Evolutionary conservation across 2,329 filamentous ascomycete genomes (phyloP).

Genomic region (Ilyonectria sp.): DNA sequence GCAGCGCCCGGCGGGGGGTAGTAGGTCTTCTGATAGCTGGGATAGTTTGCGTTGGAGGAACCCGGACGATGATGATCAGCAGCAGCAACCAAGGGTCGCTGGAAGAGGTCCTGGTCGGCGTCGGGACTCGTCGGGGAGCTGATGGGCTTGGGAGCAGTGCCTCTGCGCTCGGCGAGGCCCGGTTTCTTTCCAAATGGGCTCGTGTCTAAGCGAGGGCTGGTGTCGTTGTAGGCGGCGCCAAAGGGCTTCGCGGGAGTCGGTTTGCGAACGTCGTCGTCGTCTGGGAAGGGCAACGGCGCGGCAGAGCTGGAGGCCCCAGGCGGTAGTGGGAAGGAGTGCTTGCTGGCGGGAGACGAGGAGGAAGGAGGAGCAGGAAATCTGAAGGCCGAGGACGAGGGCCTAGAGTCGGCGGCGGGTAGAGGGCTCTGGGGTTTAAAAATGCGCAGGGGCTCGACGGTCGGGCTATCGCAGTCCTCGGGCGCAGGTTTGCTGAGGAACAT

Average conservation of each 20-base stretch:
- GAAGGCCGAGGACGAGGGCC: conserved; percentile 55
- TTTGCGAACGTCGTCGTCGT: conserved; percentile 73
- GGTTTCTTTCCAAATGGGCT: conserved; percentile 71
- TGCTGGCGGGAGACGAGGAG: conserved; percentile 58
- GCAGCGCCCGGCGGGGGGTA: conserved; percentile 70
- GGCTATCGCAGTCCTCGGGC: conserved; percentile 74
- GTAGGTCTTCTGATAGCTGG: conserved; percentile 71
- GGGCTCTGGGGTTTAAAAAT: conserved; percentile 86
- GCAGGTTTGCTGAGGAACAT: conserved; percentile 81
- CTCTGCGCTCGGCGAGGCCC: conserved; percentile 84
- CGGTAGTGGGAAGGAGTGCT: conserved; percentile 75
- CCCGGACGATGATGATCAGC: conserved; percentile 56
- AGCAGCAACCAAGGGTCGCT: conserved; percentile 67
- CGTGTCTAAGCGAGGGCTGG: conserved; percentile 68
- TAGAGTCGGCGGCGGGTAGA: conserved; percentile 63
- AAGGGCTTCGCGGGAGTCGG: conserved; percentile 61
- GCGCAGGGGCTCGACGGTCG: conserved; percentile 85
- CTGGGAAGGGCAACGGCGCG: conserved; percentile 78
- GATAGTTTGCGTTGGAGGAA: conserved; percentile 60
- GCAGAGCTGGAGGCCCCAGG: conserved; percentile 81
- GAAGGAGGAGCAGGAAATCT: conserved; percentile 67
- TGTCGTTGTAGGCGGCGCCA: conserved; percentile 65
- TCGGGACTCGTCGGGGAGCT: conserved; percentile 87
- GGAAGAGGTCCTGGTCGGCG: conserved; percentile 84
- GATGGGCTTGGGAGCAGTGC: conserved; percentile 85